These are phyloP conservation scores for Epichloe baconii DNA, from an alignment of 2,329 filamentous ascomycete species.

Conservation along the genomic window DNA sequence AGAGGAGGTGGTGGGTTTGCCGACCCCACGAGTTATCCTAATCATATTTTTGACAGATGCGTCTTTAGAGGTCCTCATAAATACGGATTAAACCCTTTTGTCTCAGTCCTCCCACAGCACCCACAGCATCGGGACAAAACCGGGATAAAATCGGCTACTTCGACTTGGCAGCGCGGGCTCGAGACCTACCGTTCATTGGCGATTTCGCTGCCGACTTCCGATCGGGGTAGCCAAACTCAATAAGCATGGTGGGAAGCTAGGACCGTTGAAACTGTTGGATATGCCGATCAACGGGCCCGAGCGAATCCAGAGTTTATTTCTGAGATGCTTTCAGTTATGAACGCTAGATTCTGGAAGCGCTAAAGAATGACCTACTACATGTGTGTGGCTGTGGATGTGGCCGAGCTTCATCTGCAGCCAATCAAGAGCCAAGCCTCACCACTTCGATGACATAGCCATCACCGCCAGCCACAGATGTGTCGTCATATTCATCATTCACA, in stretches of 20 bases:
- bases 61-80: too few species aligned
- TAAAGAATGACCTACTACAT: too few species aligned
- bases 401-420: neutral
- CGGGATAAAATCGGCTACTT: too few species aligned
- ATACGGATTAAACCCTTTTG: too few species aligned
- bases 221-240: neutral
- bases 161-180: neutral
- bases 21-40: too few species aligned
- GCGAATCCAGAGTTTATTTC: too few species aligned
- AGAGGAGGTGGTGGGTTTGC: too few species aligned
- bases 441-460: neutral
- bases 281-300: neutral
- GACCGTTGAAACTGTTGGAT: neutral
- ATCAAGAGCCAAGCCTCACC: neutral
- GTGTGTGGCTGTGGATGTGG: neutral
- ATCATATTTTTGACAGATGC: too few species aligned
- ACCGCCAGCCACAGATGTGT: constrained; percentile 3
- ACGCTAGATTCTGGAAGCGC: too few species aligned
- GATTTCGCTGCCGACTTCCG: neutral
- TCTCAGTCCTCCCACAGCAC: too few species aligned
- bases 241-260: neutral
- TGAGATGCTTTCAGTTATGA: too few species aligned
- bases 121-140: too few species aligned
- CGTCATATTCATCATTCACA: neutral
- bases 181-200: neutral